These are phyloP conservation scores for Xylaria castorea DNA, from an alignment of 495 filamentous ascomycete species.

Conservation along the genomic window DNA sequence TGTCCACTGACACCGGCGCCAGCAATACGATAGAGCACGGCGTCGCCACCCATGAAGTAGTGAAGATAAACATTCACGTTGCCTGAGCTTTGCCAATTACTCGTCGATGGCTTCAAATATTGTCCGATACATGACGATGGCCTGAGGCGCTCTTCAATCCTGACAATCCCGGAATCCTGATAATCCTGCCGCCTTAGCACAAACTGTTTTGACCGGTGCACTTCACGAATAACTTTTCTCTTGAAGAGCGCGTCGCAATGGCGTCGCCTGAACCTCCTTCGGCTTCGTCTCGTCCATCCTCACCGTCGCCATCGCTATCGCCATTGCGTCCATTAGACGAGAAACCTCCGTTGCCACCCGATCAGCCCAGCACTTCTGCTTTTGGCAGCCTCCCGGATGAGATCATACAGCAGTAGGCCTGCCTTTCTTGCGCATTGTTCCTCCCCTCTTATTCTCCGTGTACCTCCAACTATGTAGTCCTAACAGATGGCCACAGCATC, in stretches of 20 bases:
- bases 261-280: slow-evolving; percentile 9
- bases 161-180: slow-evolving; percentile 5
- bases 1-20: neutral
- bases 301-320: slow-evolving; percentile 25
- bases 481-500: slow-evolving; percentile 61
- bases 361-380: slow-evolving; percentile 36
- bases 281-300: slow-evolving; percentile 1
- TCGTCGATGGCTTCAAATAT: slow-evolving; percentile 12
- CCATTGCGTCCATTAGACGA: slow-evolving; percentile 33
- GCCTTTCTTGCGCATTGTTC: slow-evolving; percentile 13
- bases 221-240: neutral
- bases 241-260: slow-evolving; percentile 21
- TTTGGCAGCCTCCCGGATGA: slow-evolving; percentile 57
- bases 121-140: slow-evolving; percentile 2
- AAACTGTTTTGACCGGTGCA: neutral
- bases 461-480: neutral
- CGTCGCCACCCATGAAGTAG: neutral
- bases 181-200: slow-evolving; percentile 1
- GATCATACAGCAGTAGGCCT: slow-evolving; percentile 56
- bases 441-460: neutral
- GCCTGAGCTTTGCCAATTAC: neutral
- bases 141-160: slow-evolving; percentile 9
- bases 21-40: neutral
- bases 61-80: neutral
- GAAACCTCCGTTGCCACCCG: slow-evolving; percentile 37